Evolutionary conservation across 164 flowering plant species (phyloP).

Genomic region (Nymphaea colorata): DNA sequence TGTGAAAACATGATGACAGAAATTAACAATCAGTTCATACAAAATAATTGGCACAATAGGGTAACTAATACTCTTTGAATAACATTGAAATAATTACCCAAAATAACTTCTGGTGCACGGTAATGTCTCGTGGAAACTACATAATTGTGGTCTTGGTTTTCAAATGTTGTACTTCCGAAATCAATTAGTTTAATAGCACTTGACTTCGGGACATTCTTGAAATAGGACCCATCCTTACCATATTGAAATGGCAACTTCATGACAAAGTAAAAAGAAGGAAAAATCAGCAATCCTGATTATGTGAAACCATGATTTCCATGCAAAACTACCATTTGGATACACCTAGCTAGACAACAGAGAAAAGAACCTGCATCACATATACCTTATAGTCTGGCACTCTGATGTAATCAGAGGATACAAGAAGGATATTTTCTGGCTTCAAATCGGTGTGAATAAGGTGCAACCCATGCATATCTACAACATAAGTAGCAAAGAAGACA

Average conservation of each 20-base stretch:
- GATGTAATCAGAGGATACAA: constrained; percentile 68
- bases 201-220: constrained; percentile 72
- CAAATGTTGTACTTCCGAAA: constrained; percentile 88
- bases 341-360: no score
- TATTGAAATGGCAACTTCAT: constrained; percentile 45
- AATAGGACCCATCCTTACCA: constrained; percentile 54
- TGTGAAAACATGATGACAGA: constrained; percentile 13
- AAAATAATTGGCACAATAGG: no score
- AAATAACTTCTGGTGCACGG: constrained; percentile 71
- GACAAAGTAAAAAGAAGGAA: neutral
- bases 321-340: no score
- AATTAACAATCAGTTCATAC: neutral
- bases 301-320: no score
- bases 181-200: constrained; percentile 92
- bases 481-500: constrained; percentile 2
- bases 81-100: constrained; percentile 33
- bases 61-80: neutral
- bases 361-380: neutral
- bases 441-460: constrained; percentile 85
- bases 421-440: constrained; percentile 92
- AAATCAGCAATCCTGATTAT: constrained; percentile 1
- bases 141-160: constrained; percentile 80
- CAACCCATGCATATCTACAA: constrained; percentile 89
- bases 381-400: constrained; percentile 93
- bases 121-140: constrained; percentile 73